A percentile compares a stretch with the other conserved stretches of the same genome.
These are phyloP conservation scores for Starmerella asiatica DNA, from an alignment of 805 yeast species.

Conservation along the genomic window DNA sequence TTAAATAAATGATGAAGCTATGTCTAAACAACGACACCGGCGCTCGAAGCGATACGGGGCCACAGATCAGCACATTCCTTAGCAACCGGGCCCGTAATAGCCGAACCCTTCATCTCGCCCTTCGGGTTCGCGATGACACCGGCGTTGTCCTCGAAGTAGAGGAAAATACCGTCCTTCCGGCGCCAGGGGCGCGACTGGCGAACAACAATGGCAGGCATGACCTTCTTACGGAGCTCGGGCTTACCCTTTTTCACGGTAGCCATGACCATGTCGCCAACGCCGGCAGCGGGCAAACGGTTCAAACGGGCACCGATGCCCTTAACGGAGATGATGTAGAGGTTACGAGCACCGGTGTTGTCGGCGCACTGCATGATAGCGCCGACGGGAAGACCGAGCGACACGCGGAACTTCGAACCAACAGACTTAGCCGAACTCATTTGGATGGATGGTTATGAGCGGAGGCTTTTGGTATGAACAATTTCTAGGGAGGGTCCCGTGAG, in stretches of 20 bases:
- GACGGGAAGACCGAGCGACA: conserved; percentile 99
- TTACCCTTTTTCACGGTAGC: conserved; percentile 99
- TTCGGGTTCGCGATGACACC: conserved; percentile 99
- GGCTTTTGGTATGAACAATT: conserved; percentile 7
- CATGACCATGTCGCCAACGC: conserved; percentile 79
- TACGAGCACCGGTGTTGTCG: conserved; percentile 99
- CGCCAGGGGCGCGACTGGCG: conserved; percentile 99
- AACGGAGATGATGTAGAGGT: conserved; percentile 96
- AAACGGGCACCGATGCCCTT: conserved; percentile 99
- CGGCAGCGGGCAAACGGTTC: conserved; percentile 99
- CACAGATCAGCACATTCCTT: conserved; percentile 99
- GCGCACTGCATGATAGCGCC: conserved; percentile 99
- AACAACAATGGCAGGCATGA: conserved; percentile 98
- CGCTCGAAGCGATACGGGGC: conserved; percentile 99
- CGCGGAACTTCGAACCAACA: conserved; percentile 88
- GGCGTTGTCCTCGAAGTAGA: conserved; percentile 99
- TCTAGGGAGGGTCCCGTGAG: neutral
- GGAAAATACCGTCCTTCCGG: conserved; percentile 99
- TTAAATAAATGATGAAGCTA: conserved; percentile 3
- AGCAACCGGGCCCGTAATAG: conserved; percentile 99
- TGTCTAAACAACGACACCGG: conserved; percentile 97
- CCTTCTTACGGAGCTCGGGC: conserved; percentile 99
- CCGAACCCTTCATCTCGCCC: conserved; percentile 99
- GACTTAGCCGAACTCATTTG: conserved; percentile 22
- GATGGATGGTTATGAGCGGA: conserved; percentile 1